phyloP scores from a whole-genome alignment of 2,329 filamentous ascomycete species.

The Dactylellina leptospora region DNA sequence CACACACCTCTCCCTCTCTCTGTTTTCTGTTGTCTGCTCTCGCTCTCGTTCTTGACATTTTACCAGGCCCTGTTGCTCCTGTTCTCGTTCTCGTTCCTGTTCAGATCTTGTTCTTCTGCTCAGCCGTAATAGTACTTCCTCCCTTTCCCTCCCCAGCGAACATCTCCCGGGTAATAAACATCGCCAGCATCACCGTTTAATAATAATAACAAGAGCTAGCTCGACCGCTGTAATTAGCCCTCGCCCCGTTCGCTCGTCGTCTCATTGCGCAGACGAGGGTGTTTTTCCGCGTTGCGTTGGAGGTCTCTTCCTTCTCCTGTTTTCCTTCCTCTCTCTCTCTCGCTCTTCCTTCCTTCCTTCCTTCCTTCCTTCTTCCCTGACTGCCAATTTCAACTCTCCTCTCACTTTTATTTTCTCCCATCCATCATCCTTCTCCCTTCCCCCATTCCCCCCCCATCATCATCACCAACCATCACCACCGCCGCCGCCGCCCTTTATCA shows the following conservation, averaged over 20 bases:
- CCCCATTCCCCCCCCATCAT: constrained; percentile 54
- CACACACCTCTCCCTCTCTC: too few relatives aligned
- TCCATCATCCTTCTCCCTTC: constrained; percentile 55
- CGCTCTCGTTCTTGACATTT: too few relatives aligned
- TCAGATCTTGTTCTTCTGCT: constrained; percentile 26
- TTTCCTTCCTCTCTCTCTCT: constrained; percentile 53
- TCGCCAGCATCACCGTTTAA: too few relatives aligned
- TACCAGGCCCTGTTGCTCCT: neutral
- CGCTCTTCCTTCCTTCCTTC: constrained; percentile 55
- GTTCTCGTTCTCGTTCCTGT: constrained; percentile 34
- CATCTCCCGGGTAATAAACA: too few relatives aligned
- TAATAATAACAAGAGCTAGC: too few relatives aligned
- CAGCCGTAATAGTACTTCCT: neutral
- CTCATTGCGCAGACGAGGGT: neutral
- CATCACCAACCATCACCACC: constrained; percentile 55
- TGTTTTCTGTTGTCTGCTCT: too few relatives aligned
- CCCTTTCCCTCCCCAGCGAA: too few relatives aligned
- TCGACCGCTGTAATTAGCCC: too few relatives aligned
- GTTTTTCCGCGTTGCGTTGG: constrained; percentile 1
- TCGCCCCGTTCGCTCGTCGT: too few relatives aligned
- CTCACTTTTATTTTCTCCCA: constrained; percentile 53
- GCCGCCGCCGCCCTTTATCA: constrained; percentile 56
- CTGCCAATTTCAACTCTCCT: too few relatives aligned
- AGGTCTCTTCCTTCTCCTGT: constrained; percentile 54
- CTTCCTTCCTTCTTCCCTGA: too few relatives aligned